Evolutionary conservation across 108 stramenopile species (phyloP), one percentile per base, ranked within the genome.

Genomic region (Skeletonema menzelii): DNA sequence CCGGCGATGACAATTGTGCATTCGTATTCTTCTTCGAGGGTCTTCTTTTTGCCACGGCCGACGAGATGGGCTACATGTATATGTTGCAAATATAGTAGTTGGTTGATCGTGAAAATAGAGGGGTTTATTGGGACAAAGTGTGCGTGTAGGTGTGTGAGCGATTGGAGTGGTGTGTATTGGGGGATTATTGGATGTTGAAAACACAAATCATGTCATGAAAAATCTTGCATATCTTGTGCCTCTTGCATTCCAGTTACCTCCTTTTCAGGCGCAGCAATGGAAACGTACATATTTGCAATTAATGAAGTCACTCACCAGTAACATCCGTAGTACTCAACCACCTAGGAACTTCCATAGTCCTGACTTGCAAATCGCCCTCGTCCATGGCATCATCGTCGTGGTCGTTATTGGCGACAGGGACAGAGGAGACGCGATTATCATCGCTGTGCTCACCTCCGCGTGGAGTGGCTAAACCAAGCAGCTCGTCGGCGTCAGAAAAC

Each of bases 21-120:
- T 73, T 80, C 64, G 59, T 74, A 70, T 65, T 80, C 80, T 27
- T 65, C 34, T 58, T 80, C 80, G 56, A 80, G 72, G 35, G 40
- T 30, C 34, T 72, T 55, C 20, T 73, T 61, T 17, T 65, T 60
- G 58, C 67, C 68, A 56, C 46, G 35, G 4, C 72, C 72, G 24
- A 69, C 63, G 20, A 80, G 68, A 44, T 74, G 56, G 28, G 44
- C 79, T 80, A 12, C 28, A 17, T n/a, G 8, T 0, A 0, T n/a
- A 3, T n/a, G 14, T 42, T 42, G n/a, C n/a, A 1, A 12, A 0
- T 68, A 13, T 69, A 32, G 5, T 58, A 20, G 15, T 37, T 26
- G 27, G 28, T 20, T 31, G 27, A 40, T 71, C 14, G 31, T 12
- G 24, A 31, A 38, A 24, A 35, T 20, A 56, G 56, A 27, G 67